phyloP scores from a whole-genome alignment of 345 rosid species.

The Citrus sp. region DNA sequence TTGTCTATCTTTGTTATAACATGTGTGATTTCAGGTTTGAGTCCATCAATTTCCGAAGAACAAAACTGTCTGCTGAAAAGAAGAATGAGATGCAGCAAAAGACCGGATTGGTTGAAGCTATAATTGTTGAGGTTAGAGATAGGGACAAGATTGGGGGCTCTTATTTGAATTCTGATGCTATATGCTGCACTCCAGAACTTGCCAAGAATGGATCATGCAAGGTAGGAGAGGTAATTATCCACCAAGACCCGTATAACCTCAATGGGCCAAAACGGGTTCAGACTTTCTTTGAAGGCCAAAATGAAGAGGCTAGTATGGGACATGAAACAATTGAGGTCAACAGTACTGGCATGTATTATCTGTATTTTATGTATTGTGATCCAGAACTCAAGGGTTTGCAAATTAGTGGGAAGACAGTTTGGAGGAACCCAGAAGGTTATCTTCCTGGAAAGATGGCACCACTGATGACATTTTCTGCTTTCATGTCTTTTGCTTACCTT shows the following conservation, averaged over 20 bases:
- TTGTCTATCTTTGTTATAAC: background rate
- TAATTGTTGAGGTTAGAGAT: conserved; percentile 35
- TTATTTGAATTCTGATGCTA: conserved; percentile 29
- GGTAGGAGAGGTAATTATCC: conserved; percentile 41
- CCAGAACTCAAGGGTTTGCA: conserved; percentile 25
- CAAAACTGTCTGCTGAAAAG: conserved; percentile 29
- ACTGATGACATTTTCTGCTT: conserved; percentile 32
- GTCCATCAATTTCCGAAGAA: conserved; percentile 33
- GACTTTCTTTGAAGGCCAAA: conserved; percentile 40
- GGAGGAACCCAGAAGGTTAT: conserved; percentile 44
- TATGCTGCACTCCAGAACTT: conserved; percentile 35
- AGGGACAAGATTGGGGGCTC: conserved; percentile 36
- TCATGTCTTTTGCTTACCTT: conserved; percentile 42
- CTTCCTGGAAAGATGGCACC: conserved; percentile 47
- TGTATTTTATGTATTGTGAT: conserved; percentile 46
- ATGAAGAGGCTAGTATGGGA: conserved; percentile 35
- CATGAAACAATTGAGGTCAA: conserved; percentile 33
- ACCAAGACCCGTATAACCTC: conserved; percentile 13
- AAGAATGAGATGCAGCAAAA: conserved; percentile 46
- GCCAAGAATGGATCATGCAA: conserved; percentile 34
- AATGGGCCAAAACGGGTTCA: conserved; percentile 32
- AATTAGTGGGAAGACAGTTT: conserved; percentile 40
- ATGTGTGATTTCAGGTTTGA: conserved; percentile 31
- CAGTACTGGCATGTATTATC: conserved; percentile 40
- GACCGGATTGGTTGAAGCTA: conserved; percentile 40